These are phyloP conservation scores for Pistacia vera DNA, from an alignment of 345 rosid species.

Conservation along the genomic window DNA sequence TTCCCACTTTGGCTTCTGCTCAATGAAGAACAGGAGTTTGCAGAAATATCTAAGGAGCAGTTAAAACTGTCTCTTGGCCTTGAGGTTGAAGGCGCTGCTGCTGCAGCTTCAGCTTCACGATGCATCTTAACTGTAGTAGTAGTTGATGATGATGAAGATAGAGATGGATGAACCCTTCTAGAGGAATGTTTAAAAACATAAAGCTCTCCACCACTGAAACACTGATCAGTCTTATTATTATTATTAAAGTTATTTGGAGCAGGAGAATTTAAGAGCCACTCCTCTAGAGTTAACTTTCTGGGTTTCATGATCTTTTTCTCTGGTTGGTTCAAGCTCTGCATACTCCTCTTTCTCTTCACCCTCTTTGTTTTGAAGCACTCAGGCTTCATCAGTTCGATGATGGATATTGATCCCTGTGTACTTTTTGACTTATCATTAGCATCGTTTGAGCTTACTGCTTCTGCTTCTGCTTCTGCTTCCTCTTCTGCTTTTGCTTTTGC, in stretches of 20 bases:
- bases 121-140: too few relatives aligned
- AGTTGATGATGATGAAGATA: neutral
- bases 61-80: neutral
- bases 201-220: conserved; percentile 28
- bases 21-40: conserved; percentile 3
- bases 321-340: neutral
- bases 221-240: neutral
- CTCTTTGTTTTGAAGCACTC: conserved; percentile 24
- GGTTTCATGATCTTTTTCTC: conserved; percentile 2
- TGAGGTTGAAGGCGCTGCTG: neutral
- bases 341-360: conserved; percentile 12
- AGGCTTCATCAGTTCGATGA: conserved; percentile 25
- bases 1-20: conserved; percentile 27
- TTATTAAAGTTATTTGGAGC: conserved; percentile 7
- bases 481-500: too few relatives aligned
- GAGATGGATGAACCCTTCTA: conserved; percentile 26
- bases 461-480: too few relatives aligned
- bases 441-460: neutral
- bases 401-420: neutral
- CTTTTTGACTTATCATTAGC: conserved; percentile 4
- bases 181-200: conserved; percentile 22
- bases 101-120: neutral
- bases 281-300: conserved; percentile 34
- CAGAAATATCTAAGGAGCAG: conserved; percentile 13
- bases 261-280: conserved; percentile 39